Conservation (phyloP, 257 asterid species). For the Przewalskia tangutica region DNA sequence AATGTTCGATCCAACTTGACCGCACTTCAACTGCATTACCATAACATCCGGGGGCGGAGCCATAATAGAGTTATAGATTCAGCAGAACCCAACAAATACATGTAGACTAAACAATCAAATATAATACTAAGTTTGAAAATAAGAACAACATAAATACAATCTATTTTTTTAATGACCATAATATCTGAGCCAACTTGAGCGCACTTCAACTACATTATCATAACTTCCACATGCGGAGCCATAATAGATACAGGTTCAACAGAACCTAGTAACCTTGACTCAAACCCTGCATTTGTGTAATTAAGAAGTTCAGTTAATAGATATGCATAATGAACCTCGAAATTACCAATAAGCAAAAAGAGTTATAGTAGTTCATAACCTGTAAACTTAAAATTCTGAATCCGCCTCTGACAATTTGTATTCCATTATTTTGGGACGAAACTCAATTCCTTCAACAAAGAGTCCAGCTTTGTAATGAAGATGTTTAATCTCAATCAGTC, state of each 20-base stretch:
- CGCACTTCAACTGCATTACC: slow-evolving; percentile 6
- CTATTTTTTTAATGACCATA: not conserved
- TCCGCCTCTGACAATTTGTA: not conserved
- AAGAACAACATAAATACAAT: not conserved
- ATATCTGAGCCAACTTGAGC: not conserved
- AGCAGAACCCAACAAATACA: not conserved
- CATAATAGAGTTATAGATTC: not conserved
- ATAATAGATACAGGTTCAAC: not conserved
- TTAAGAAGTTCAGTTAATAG: not conserved
- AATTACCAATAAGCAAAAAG: not conserved
- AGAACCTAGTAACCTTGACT: not conserved
- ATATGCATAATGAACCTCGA: not conserved
- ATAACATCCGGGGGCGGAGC: not conserved
- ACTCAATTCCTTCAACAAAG: not conserved
- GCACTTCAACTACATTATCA: slow-evolving; percentile 6
- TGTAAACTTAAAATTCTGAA: not conserved
- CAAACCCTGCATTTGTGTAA: not conserved
- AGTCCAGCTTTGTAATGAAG: not conserved
- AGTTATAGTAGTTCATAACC: not conserved
- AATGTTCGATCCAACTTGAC: not conserved
- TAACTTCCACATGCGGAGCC: too few relatives aligned
- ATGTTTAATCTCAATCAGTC: not conserved
- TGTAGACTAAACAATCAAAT: not conserved
- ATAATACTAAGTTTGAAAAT: not conserved
- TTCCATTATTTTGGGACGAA: not conserved